These are phyloP conservation scores for Trichosanthes cucumerina DNA, from an alignment of 306 rosid species.

Conservation along the genomic window DNA sequence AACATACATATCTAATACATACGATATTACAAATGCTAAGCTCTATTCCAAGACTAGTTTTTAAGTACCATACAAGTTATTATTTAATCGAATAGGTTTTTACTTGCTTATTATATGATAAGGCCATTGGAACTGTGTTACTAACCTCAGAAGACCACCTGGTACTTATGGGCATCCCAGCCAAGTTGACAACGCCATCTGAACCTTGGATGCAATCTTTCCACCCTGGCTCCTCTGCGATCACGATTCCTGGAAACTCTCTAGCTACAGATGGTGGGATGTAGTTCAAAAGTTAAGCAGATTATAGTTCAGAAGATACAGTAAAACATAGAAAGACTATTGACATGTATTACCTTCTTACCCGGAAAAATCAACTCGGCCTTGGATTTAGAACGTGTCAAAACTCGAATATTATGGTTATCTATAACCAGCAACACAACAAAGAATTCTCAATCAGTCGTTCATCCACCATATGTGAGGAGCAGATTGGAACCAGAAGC, in stretches of 20 bases:
- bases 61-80: not conserved
- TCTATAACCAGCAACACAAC: slow-evolving; percentile 41
- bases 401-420: slow-evolving; percentile 57
- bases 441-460: slow-evolving; percentile 6
- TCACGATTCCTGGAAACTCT: slow-evolving; percentile 73
- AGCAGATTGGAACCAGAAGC: not conserved
- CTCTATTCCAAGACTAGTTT: not conserved
- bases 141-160: slow-evolving; percentile 91
- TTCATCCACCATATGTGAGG: not conserved
- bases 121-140: not conserved
- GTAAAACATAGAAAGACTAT: not conserved
- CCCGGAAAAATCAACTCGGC: slow-evolving; percentile 92
- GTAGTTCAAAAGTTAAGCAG: slow-evolving; percentile 18
- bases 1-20: not conserved
- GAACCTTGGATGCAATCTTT: slow-evolving; percentile 71
- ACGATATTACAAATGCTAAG: not conserved
- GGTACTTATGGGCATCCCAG: slow-evolving; percentile 89
- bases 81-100: not conserved
- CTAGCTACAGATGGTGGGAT: slow-evolving; percentile 36
- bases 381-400: slow-evolving; percentile 85
- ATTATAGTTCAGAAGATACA: not conserved
- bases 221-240: slow-evolving; percentile 83
- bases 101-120: not conserved
- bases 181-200: slow-evolving; percentile 84
- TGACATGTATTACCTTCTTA: slow-evolving; percentile 86